Evolutionary conservation across 177 flowering plant genomes (phyloP).

Genomic region (Vitis hybrid): DNA sequence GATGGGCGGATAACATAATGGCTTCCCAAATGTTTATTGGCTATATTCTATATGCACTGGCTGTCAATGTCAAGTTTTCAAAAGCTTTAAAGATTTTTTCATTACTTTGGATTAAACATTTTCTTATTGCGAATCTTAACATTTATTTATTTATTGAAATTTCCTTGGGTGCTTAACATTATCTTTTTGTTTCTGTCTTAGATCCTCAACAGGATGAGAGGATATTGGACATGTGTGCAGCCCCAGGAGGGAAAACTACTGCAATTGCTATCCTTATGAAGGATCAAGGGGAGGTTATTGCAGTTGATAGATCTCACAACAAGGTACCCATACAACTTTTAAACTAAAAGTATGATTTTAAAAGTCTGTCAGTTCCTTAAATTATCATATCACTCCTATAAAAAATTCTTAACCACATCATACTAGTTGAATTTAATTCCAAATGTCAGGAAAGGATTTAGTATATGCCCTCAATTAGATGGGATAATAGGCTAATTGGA

Average conservation of each 20-base stretch:
- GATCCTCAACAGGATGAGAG: constrained; percentile 91
- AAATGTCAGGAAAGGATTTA: too few relatives aligned
- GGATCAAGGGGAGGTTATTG: constrained; percentile 87
- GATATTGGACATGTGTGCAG: constrained; percentile 98
- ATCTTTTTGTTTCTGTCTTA: constrained; percentile 14
- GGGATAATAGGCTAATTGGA: too few relatives aligned
- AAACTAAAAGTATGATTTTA: neutral
- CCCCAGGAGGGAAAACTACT: constrained; percentile 99
- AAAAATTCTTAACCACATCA: too few relatives aligned
- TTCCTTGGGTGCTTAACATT: neutral
- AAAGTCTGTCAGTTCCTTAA: neutral
- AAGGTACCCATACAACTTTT: constrained; percentile 50
- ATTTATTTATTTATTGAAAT: neutral
- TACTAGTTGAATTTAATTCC: too few relatives aligned
- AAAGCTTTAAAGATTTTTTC: too few relatives aligned
- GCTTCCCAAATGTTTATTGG: too few relatives aligned
- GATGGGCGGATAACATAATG: too few relatives aligned
- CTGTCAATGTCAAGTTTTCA: too few relatives aligned
- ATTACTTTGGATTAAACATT: too few relatives aligned
- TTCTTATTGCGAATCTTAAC: too few relatives aligned
- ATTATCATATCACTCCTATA: neutral
- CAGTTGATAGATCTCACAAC: constrained; percentile 94
- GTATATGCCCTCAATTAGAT: too few relatives aligned
- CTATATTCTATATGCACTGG: too few relatives aligned
- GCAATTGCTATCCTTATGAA: constrained; percentile 94